These are phyloP conservation scores for Ogataea paradorogensis DNA, from an alignment of 805 yeast genomes.

Conservation along the genomic window DNA sequence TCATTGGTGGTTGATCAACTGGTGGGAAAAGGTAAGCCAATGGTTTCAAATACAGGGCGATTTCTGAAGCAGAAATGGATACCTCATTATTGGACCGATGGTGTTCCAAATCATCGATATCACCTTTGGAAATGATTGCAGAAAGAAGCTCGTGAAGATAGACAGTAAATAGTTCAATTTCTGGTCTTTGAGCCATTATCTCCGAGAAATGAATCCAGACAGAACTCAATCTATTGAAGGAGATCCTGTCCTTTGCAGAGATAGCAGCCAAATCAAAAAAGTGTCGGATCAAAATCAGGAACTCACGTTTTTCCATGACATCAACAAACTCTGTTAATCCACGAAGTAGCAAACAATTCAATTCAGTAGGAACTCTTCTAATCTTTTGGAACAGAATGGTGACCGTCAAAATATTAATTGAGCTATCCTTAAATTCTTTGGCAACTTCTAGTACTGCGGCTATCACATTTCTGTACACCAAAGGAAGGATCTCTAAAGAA, in stretches of 20 bases:
- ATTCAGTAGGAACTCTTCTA: constrained; percentile 42
- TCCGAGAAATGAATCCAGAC: constrained; percentile 49
- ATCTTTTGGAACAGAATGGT: constrained; percentile 81
- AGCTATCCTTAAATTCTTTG: constrained; percentile 60
- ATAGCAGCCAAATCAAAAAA: constrained; percentile 48
- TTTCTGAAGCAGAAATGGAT: constrained; percentile 66
- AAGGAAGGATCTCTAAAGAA: constrained; percentile 25
- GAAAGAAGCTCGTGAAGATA: constrained; percentile 67
- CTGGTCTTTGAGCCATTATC: constrained; percentile 30
- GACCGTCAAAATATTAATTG: constrained; percentile 72
- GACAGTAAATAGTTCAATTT: constrained; percentile 48
- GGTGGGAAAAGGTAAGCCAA: constrained; percentile 72
- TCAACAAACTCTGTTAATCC: constrained; percentile 66
- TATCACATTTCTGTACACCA: constrained; percentile 62
- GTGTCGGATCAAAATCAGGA: constrained; percentile 56
- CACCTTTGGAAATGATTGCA: constrained; percentile 73
- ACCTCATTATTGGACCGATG: constrained; percentile 77
- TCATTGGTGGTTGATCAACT: constrained; percentile 43
- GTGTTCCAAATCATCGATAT: constrained; percentile 65
- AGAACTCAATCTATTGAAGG: constrained; percentile 40
- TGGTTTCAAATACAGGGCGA: constrained; percentile 62
- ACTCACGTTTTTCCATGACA: constrained; percentile 61
- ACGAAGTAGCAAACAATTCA: constrained; percentile 53
- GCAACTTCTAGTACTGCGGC: constrained; percentile 67
- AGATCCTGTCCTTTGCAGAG: constrained; percentile 40